A percentile compares a stretch with the other conserved stretches of the same genome.
Conservation (phyloP, 2,329 filamentous ascomycete species). For the Pochonia chlamydosporia region DNA sequence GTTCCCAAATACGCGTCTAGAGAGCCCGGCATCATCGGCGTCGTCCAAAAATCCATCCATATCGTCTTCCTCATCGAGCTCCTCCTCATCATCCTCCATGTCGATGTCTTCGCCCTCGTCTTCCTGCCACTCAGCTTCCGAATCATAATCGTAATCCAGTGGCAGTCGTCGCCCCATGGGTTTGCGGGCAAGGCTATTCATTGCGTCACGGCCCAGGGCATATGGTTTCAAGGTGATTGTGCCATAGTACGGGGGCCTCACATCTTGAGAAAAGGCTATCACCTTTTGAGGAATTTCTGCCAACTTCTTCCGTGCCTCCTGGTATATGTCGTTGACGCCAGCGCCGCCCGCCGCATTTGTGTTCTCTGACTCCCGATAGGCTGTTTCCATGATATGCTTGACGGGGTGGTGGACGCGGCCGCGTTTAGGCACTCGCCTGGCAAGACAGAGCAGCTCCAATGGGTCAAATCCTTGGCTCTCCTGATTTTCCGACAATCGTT, state of each 20-base stretch:
- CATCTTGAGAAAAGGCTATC: conserved; percentile 57
- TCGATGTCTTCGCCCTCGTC: conserved; percentile 64
- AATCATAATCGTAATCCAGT: conserved; percentile 78
- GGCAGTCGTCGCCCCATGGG: conserved; percentile 52
- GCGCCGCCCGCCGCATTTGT: conserved; percentile 30
- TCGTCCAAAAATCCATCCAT: conserved; percentile 90
- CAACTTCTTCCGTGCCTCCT: conserved; percentile 34
- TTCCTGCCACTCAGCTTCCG: conserved; percentile 81
- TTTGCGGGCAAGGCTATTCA: conserved; percentile 46
- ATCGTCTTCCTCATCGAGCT: conserved; percentile 69
- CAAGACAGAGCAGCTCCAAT: conserved; percentile 39
- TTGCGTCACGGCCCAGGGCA: conserved; percentile 37
- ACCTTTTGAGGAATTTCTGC: conserved; percentile 57
- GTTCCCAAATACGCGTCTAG: conserved; percentile 54
- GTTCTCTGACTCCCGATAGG: conserved; percentile 41
- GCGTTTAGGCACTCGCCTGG: conserved; percentile 30
- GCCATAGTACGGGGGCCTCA: conserved; percentile 65
- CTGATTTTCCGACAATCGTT: conserved; percentile 33
- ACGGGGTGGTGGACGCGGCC: conserved; percentile 49
- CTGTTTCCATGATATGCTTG: conserved; percentile 53
- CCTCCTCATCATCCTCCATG: conserved; percentile 63
- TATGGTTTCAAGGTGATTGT: conserved; percentile 59
- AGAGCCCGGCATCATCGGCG: conserved; percentile 61
- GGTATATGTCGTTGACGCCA: conserved; percentile 24
- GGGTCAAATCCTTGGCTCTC: conserved; percentile 38